phyloP scores from a whole-genome alignment of 2,329 filamentous ascomycete genomes.

The Sphaerulina vaccinii region DNA sequence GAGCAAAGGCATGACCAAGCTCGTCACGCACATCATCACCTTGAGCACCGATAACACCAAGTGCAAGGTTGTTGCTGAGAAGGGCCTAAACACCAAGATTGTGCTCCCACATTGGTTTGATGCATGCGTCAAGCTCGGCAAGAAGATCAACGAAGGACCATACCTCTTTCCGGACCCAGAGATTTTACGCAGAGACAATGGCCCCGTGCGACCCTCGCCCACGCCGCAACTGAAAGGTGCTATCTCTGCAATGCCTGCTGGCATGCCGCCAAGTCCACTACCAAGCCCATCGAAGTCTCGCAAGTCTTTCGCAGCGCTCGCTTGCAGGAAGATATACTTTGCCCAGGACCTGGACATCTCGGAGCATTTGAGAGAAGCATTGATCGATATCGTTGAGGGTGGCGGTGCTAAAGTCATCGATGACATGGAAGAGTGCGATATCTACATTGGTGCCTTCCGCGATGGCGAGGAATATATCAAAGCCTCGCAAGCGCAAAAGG shows the following conservation, averaged over 20 bases:
- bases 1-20: slow-evolving; percentile 65
- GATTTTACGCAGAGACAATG: slow-evolving; percentile 56
- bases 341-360: slow-evolving; percentile 71
- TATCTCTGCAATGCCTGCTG: slow-evolving; percentile 48
- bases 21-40: slow-evolving; percentile 87
- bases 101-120: slow-evolving; percentile 98
- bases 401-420: slow-evolving; percentile 70
- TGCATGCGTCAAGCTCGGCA: slow-evolving; percentile 89
- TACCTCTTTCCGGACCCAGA: slow-evolving; percentile 85
- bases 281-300: slow-evolving; percentile 46
- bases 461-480: slow-evolving; percentile 74
- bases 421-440: slow-evolving; percentile 68
- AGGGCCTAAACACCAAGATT: slow-evolving; percentile 71
- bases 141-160: slow-evolving; percentile 82
- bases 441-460: slow-evolving; percentile 83
- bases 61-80: slow-evolving; percentile 61
- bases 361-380: slow-evolving; percentile 62
- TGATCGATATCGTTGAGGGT: slow-evolving; percentile 67
- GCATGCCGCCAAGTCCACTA: slow-evolving; percentile 43
- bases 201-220: slow-evolving; percentile 20
- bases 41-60: slow-evolving; percentile 73
- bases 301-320: slow-evolving; percentile 68
- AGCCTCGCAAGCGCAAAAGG: slow-evolving; percentile 73
- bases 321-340: slow-evolving; percentile 73
- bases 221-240: slow-evolving; percentile 63